phyloP scores from a whole-genome alignment of 73 alveolate genomes.

The Paramecium bursaria region DNA sequence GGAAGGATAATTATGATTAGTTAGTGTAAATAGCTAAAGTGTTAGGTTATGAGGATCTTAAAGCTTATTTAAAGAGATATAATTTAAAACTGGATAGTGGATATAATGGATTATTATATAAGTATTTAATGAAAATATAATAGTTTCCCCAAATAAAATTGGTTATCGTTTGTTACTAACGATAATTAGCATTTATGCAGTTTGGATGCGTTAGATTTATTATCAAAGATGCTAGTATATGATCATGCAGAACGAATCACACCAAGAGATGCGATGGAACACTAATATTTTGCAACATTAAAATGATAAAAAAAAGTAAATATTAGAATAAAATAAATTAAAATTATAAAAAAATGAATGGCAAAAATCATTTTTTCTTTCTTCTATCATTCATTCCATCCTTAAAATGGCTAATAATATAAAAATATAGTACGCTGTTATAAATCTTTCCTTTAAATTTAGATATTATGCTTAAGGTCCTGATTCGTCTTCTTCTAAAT shows the following conservation, averaged over 20 bases:
- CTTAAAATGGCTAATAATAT: no score
- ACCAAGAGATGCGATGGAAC: slow-evolving; percentile 97
- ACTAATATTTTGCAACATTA: slow-evolving; percentile 85
- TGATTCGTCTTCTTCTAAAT: no score
- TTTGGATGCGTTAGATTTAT: slow-evolving; percentile 94
- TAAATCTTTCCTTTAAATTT: no score
- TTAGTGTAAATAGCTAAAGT: slow-evolving; percentile 96
- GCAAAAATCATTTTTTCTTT: no score
- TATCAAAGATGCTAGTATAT: slow-evolving; percentile 93
- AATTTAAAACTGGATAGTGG: slow-evolving; percentile 74
- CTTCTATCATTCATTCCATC: no score
- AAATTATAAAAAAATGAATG: no score
- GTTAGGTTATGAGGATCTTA: slow-evolving; percentile 89
- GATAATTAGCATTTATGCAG: slow-evolving; percentile 90
- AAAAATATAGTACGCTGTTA: no score
- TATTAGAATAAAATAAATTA: neutral
- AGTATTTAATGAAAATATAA: slow-evolving; percentile 31
- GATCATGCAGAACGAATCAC: slow-evolving; percentile 92
- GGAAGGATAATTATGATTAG: slow-evolving; percentile 97
- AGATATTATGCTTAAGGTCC: no score
- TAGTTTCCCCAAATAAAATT: slow-evolving; percentile 63
- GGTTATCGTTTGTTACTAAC: slow-evolving; percentile 79
- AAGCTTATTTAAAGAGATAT: slow-evolving; percentile 68
- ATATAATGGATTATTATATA: slow-evolving; percentile 72
- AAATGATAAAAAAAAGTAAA: slow-evolving; percentile 27